These are phyloP conservation scores for Lachancea quebecensis DNA, from an alignment of 805 yeast genomes.

Conservation along the genomic window DNA sequence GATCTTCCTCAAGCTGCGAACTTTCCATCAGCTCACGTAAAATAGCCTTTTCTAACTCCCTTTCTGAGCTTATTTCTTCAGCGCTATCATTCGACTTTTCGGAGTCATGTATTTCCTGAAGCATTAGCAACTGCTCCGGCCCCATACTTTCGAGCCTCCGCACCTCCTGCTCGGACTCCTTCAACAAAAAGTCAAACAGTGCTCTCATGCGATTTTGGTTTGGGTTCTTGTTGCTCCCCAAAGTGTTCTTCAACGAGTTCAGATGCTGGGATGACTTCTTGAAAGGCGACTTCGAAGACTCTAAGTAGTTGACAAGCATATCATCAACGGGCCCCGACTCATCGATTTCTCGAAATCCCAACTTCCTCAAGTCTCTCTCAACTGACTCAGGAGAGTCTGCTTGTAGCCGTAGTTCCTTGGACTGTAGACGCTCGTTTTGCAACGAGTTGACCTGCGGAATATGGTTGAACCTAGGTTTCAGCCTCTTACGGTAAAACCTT, in stretches of 20 bases:
- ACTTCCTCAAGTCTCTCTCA: slow-evolving; percentile 9
- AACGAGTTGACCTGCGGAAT: slow-evolving; percentile 9
- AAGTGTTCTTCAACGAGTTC: slow-evolving; percentile 8
- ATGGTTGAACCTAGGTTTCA: slow-evolving; percentile 9
- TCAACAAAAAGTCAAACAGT: slow-evolving; percentile 18
- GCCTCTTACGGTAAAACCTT: slow-evolving; percentile 12
- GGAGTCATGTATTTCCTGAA: neutral
- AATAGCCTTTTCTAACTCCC: slow-evolving; percentile 5
- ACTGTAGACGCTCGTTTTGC: slow-evolving; percentile 6
- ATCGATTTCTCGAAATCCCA: slow-evolving; percentile 15
- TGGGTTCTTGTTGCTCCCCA: neutral
- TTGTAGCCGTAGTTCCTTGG: slow-evolving; percentile 7
- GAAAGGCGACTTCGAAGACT: slow-evolving; percentile 18
- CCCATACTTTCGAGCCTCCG: slow-evolving; percentile 14
- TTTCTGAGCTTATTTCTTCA: slow-evolving; percentile 1
- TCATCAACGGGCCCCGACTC: slow-evolving; percentile 11
- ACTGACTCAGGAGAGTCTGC: slow-evolving; percentile 9
- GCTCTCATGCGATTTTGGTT: slow-evolving; percentile 8
- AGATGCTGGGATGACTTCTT: slow-evolving; percentile 20
- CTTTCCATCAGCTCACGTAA: slow-evolving; percentile 7
- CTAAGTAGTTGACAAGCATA: slow-evolving; percentile 20
- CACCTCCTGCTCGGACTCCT: slow-evolving; percentile 22
- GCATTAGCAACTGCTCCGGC: slow-evolving; percentile 6
- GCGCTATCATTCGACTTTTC: neutral
- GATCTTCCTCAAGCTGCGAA: slow-evolving; percentile 3